phyloP scores from a whole-genome alignment of 2,329 filamentous ascomycete genomes.

The Aspergillus piperis region DNA sequence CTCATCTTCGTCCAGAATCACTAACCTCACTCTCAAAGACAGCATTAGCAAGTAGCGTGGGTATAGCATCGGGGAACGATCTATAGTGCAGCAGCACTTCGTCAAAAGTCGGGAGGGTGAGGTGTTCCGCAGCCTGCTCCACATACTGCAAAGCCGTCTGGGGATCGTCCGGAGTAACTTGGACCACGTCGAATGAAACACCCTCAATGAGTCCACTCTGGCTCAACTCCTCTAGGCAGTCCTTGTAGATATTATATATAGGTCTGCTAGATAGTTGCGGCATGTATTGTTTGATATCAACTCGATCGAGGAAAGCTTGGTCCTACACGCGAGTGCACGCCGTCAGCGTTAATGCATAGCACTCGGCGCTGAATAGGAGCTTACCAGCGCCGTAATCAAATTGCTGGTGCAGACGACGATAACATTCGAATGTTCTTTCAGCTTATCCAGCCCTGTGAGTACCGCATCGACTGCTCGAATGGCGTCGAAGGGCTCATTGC shows the following conservation, averaged over 20 bases:
- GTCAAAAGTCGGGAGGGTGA: constrained; percentile 29
- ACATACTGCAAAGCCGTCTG: constrained; percentile 33
- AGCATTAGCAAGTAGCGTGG: constrained; percentile 31
- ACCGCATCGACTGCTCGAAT: constrained; percentile 54
- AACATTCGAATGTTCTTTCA: constrained; percentile 47
- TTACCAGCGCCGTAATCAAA: constrained; percentile 45
- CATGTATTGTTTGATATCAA: constrained; percentile 51
- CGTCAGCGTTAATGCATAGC: neutral
- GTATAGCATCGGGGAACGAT: constrained; percentile 29
- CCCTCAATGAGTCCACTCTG: constrained; percentile 39
- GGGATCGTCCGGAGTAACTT: constrained; percentile 25
- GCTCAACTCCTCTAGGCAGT: constrained; percentile 50
- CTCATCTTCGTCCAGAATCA: constrained; percentile 1
- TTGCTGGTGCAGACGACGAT: constrained; percentile 55
- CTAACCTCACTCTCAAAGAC: constrained; percentile 32
- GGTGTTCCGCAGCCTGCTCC: constrained; percentile 20
- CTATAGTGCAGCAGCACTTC: constrained; percentile 35
- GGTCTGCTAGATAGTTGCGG: constrained; percentile 42
- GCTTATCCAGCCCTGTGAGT: constrained; percentile 50
- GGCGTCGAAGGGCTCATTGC: constrained; percentile 50
- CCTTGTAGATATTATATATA: constrained; percentile 52
- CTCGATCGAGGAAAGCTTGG: constrained; percentile 51
- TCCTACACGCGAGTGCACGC: constrained; percentile 30
- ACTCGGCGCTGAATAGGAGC: neutral
- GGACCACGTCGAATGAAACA: constrained; percentile 28